Evolutionary conservation across 495 filamentous ascomycete species (phyloP).

Genomic region (Aspergillus homomorphus): DNA sequence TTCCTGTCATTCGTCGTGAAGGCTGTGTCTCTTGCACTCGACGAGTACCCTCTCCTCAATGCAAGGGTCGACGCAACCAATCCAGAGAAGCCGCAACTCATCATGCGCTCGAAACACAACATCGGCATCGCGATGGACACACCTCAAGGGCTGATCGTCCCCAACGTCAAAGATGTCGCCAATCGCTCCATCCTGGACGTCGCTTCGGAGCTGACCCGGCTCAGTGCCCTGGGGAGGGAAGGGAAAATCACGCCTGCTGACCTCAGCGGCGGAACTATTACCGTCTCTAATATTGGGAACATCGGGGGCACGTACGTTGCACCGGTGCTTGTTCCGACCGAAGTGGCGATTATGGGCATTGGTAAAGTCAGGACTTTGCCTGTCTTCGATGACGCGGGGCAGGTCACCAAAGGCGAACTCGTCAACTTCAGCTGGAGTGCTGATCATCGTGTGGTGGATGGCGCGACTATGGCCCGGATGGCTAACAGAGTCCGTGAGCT

Average conservation of each 20-base stretch:
- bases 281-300: conserved; percentile 94
- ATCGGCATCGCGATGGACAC: conserved; percentile 97
- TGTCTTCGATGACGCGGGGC: conserved; percentile 75
- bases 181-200: conserved; percentile 70
- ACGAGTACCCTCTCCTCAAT: conserved; percentile 82
- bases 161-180: conserved; percentile 87
- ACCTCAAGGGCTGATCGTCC: conserved; percentile 82
- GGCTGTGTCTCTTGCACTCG: conserved; percentile 80
- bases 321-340: conserved; percentile 82
- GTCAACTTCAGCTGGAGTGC: conserved; percentile 95
- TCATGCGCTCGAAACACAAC: conserved; percentile 82
- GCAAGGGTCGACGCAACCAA: conserved; percentile 66
- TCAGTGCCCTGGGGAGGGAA: conserved; percentile 65
- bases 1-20: conserved; percentile 95
- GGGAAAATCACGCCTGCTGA: conserved; percentile 77
- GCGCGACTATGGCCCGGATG: conserved; percentile 87
- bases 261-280: conserved; percentile 84
- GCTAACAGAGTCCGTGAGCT: conserved; percentile 72
- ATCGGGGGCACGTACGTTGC: conserved; percentile 90
- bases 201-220: conserved; percentile 68
- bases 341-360: conserved; percentile 90
- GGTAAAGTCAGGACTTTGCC: conserved; percentile 71
- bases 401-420: conserved; percentile 85
- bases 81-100: conserved; percentile 60
- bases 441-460: conserved; percentile 93